Evolutionary conservation across 371 early-diverging fungal species (phyloP).

Genomic region (Enterospora canceri): DNA sequence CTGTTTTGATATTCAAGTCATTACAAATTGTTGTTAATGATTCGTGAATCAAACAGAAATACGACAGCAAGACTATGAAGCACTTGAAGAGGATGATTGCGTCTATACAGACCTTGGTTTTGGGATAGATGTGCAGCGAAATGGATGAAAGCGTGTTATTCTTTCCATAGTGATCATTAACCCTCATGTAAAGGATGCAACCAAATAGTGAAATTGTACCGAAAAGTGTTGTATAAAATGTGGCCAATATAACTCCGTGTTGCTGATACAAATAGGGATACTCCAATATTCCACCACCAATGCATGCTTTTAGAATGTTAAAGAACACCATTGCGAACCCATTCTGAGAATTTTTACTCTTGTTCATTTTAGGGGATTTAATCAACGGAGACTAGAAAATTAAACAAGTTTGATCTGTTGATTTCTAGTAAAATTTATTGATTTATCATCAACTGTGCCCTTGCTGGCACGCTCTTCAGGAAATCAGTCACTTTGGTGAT

Average conservation of each 20-base stretch:
- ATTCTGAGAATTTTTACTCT: too few species aligned
- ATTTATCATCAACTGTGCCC: not conserved
- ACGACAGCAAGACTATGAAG: conserved; percentile 19
- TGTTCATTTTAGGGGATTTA: too few species aligned
- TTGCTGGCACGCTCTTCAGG: conserved; percentile 33
- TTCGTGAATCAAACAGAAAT: conserved; percentile 17
- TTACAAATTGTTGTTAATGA: not conserved
- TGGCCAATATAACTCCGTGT: conserved; percentile 18
- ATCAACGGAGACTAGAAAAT: not conserved
- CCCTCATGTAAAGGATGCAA: conserved; percentile 20
- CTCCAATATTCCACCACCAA: conserved; percentile 31
- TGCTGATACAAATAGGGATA: conserved; percentile 32
- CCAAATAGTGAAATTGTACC: conserved; percentile 24
- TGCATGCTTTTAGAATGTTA: conserved; percentile 32
- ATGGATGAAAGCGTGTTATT: conserved; percentile 16
- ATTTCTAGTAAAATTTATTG: not conserved
- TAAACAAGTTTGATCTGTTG: not conserved
- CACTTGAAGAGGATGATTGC: conserved; percentile 29
- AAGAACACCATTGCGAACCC: conserved; percentile 14
- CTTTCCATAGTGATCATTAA: conserved; percentile 24
- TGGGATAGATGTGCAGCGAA: conserved; percentile 7
- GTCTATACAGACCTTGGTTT: conserved; percentile 14
- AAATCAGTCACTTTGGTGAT: conserved; percentile 29
- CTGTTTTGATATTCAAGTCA: not conserved
- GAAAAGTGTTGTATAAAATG: conserved; percentile 8